Evolutionary conservation across 345 rosid species (phyloP).

Genomic region (Lagerstroemia speciosa): DNA sequence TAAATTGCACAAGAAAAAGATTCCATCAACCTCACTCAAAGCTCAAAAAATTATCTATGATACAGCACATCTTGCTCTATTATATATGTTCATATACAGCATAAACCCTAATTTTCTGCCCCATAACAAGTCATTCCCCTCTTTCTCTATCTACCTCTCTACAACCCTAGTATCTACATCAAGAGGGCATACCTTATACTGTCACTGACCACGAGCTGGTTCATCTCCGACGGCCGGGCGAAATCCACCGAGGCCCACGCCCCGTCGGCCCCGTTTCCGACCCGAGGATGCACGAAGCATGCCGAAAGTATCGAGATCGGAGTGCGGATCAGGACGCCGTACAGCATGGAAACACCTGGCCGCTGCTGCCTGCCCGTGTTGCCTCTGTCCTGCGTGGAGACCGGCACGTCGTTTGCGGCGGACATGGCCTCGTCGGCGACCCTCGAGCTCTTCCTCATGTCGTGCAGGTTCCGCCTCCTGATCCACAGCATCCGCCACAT

Average conservation of each 20-base stretch:
- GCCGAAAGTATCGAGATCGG: constrained; percentile 45
- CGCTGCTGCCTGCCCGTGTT: constrained; percentile 16
- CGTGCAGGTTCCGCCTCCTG: constrained; percentile 36
- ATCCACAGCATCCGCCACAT: constrained; percentile 41
- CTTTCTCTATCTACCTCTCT: not conserved
- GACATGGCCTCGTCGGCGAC: too few relatives aligned
- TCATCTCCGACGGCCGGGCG: constrained; percentile 55
- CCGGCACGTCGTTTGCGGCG: not conserved
- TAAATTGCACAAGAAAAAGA: too few relatives aligned
- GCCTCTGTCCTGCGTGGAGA: constrained; percentile 4
- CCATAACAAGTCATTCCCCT: not conserved
- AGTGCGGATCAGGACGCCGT: constrained; percentile 28
- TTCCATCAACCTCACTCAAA: too few relatives aligned
- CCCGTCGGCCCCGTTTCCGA: constrained; percentile 43
- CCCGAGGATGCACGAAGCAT: constrained; percentile 62
- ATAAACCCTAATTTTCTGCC: not conserved
- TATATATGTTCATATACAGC: not conserved
- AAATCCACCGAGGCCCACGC: constrained; percentile 67
- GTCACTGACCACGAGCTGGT: constrained; percentile 79
- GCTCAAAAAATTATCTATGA: not conserved
- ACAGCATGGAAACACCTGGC: constrained; percentile 32
- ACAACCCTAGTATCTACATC: constrained; percentile 33
- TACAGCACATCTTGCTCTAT: not conserved
- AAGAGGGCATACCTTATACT: constrained; percentile 85
- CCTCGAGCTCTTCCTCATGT: constrained; percentile 44